Conservation (phyloP, 768 basidiomycete species). For the Sistotremastrum niveocremeum region DNA sequence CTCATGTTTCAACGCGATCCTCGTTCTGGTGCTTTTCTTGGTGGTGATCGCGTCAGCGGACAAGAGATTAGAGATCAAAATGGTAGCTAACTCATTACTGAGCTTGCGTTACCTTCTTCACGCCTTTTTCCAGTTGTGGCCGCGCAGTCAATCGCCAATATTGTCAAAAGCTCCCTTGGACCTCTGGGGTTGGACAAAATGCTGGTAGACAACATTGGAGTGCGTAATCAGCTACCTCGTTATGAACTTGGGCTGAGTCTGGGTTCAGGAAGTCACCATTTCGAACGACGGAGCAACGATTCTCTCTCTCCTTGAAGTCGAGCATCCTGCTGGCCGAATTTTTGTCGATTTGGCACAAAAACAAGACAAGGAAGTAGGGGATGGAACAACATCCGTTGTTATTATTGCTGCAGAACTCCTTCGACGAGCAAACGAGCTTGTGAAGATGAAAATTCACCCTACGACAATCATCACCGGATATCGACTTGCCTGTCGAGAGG, state of each 20-base stretch:
- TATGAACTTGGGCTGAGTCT: slow-evolving; percentile 3
- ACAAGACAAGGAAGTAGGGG: slow-evolving; percentile 98
- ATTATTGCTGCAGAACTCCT: slow-evolving; percentile 96
- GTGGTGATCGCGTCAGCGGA: slow-evolving; percentile 86
- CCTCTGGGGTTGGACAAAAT: slow-evolving; percentile 94
- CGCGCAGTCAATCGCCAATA: slow-evolving; percentile 92
- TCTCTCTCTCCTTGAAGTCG: slow-evolving; percentile 81
- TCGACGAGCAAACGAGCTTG: slow-evolving; percentile 92
- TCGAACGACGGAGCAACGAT: slow-evolving; percentile 99
- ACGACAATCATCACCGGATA: slow-evolving; percentile 99
- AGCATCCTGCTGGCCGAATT: slow-evolving; percentile 94
- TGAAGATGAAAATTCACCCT: slow-evolving; percentile 96
- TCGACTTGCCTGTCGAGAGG: slow-evolving; percentile 90
- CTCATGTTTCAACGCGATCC: slow-evolving; percentile 85
- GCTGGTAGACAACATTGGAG: slow-evolving; percentile 96
- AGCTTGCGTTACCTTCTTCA: slow-evolving; percentile 1
- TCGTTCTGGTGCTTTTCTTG: slow-evolving; percentile 81
- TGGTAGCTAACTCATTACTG: slow-evolving; percentile 36
- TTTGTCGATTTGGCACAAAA: slow-evolving; percentile 98
- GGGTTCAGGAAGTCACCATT: slow-evolving; percentile 86
- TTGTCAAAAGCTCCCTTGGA: slow-evolving; percentile 91
- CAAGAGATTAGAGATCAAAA: slow-evolving; percentile 96
- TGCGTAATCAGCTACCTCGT: slow-evolving; percentile 24
- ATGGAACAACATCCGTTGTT: slow-evolving; percentile 97
- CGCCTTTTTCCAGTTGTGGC: slow-evolving; percentile 57